These are phyloP conservation scores for Styphnolobium japonicum DNA, from an alignment of 306 rosid species.

Conservation along the genomic window DNA sequence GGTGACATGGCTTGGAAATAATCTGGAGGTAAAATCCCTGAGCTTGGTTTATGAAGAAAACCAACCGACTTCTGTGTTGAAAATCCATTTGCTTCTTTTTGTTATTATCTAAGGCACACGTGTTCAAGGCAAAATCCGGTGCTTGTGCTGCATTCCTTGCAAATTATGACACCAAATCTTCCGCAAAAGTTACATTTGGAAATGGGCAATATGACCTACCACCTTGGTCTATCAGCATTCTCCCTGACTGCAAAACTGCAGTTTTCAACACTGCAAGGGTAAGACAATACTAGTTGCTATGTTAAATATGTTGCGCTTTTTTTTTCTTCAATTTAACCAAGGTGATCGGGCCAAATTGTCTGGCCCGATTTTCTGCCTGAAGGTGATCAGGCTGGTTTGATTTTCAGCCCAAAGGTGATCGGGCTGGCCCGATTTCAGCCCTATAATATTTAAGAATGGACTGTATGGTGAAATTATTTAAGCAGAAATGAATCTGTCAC, in stretches of 20 bases:
- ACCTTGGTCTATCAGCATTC: conserved; percentile 92
- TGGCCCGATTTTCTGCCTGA: too few species aligned
- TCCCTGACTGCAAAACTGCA: conserved; percentile 86
- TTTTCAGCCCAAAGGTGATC: too few species aligned
- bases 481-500: background rate
- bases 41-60: conserved; percentile 19
- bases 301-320: background rate
- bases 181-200: conserved; percentile 62
- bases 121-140: conserved; percentile 53
- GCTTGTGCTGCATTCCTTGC: conserved; percentile 85
- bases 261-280: conserved; percentile 90
- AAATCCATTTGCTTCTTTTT: conserved; percentile 2
- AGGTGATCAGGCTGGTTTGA: too few species aligned
- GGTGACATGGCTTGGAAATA: conserved; percentile 62
- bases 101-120: conserved; percentile 57
- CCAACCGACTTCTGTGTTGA: background rate
- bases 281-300: conserved; percentile 17
- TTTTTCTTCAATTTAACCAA: background rate
- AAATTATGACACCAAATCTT: conserved; percentile 56
- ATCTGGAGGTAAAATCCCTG: conserved; percentile 56
- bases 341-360: too few species aligned
- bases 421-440: too few species aligned
- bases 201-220: conserved; percentile 68
- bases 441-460: background rate
- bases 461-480: background rate